Conservation (phyloP, 2,329 filamentous ascomycete genomes). For the Cucurbitaria berberidis region DNA sequence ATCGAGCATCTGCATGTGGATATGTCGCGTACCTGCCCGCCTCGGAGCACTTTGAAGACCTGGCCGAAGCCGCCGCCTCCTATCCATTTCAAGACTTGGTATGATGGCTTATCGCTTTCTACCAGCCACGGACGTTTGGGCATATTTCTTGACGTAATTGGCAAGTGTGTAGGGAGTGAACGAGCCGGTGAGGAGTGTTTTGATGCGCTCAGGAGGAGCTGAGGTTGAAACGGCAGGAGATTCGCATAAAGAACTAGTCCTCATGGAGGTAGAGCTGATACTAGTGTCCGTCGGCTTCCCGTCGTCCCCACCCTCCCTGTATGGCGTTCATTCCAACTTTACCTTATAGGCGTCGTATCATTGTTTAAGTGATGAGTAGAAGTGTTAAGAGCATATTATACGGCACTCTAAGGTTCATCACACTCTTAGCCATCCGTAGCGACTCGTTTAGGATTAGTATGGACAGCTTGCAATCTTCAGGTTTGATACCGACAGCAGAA, state of each 20-base stretch:
- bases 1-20: neutral
- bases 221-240: neutral
- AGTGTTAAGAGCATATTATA: too few species aligned
- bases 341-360: too few species aligned
- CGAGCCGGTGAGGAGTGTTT: neutral
- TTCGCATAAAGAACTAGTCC: neutral
- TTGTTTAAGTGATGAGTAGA: too few species aligned
- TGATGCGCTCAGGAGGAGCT: neutral
- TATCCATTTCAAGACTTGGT: conserved; percentile 20
- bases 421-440: too few species aligned
- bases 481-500: too few species aligned
- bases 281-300: neutral
- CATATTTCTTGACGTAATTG: neutral
- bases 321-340: neutral
- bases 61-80: conserved; percentile 19
- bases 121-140: conserved; percentile 6
- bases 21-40: conserved; percentile 4
- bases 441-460: too few species aligned
- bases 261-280: neutral
- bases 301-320: neutral
- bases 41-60: conserved; percentile 20
- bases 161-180: neutral
- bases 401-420: too few species aligned
- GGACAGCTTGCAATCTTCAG: too few species aligned
- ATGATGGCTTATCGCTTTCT: conserved; percentile 11